These are phyloP conservation scores for Auriscalpium vulgare DNA, from an alignment of 768 basidiomycete species.

Conservation along the genomic window DNA sequence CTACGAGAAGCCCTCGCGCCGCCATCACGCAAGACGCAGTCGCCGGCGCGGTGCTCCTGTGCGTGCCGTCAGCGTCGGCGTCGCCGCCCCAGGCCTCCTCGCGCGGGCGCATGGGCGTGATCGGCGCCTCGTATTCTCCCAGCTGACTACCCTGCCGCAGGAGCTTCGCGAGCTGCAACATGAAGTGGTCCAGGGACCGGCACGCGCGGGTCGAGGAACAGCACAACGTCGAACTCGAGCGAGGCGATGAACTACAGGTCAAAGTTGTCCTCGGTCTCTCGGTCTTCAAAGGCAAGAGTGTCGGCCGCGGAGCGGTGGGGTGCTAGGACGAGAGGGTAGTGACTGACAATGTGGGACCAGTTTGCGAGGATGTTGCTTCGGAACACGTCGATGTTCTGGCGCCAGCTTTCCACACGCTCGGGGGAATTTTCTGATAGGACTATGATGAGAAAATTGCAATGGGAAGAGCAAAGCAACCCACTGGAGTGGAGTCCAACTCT, in stretches of 20 bases:
- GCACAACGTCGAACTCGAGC: slow-evolving; percentile 74
- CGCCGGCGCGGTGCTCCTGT: no score
- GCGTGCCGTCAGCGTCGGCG: no score
- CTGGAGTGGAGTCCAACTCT: slow-evolving; percentile 35
- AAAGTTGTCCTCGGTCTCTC: slow-evolving; percentile 80
- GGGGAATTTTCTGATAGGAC: slow-evolving; percentile 40
- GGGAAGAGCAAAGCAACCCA: background rate
- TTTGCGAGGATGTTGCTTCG: no score
- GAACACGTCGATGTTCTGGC: slow-evolving; percentile 75
- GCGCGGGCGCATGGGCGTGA: no score
- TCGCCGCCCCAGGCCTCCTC: no score
- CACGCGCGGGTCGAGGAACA: slow-evolving; percentile 59
- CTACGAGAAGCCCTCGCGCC: no score
- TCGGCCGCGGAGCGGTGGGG: slow-evolving; percentile 46
- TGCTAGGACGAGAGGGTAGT: slow-evolving; percentile 42
- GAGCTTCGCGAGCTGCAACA: slow-evolving; percentile 59
- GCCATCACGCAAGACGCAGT: no score
- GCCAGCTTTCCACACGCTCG: slow-evolving; percentile 87
- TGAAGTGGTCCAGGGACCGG: slow-evolving; percentile 50
- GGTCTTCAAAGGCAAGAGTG: slow-evolving; percentile 47
- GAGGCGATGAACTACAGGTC: slow-evolving; percentile 73
- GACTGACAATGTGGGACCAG: slow-evolving; percentile 81
- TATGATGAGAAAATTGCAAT: background rate
- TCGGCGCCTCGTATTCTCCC: no score
- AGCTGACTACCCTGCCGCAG: slow-evolving; percentile 60